Base-by-base conservation (phyloP, 768 basidiomycete genomes). In the Pleurotus giganteus region DNA sequence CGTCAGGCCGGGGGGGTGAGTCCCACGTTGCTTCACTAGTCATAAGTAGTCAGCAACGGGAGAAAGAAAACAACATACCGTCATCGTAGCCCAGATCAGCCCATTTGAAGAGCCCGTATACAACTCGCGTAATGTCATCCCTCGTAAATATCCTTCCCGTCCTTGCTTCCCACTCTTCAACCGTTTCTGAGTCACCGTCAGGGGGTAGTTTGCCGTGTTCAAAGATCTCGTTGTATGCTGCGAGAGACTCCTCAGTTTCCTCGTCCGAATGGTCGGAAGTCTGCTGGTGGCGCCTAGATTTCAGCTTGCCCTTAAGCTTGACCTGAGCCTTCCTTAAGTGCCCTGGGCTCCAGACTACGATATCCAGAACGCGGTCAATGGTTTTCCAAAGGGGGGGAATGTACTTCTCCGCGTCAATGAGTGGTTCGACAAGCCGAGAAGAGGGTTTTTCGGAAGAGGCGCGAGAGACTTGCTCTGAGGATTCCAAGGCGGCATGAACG, bases 81-180 rank as follows among this genome's bases (percentile, higher is more conserved):
- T 94, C 89, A 19, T 96, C 89, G 58, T 98, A 97, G n/a, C 89
- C 85, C 24, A 98, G 75, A 58, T 94, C 94, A 41, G 84, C 77
- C 96, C 96, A 98, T 68, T 98, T 99, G 60, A 93, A 76, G 66
- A 94, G 94, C 11, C 81, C 83, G 87, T 90, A 94, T 17, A 84
- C 76, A 29, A 96, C 83, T 47, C 80, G 69, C 34, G 81, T 73
- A 26, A 85, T 78, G 61, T 88, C 77, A 4, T 81, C 70, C 27
- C 69, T 63, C 8, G 65, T 64, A 4, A 92, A 69, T 2, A 64
- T 63, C n/a, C 66, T 51, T 31, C 74, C 67, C 51, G 69, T 74
- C 17, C 74, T 65, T 34, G 62, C 55, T 67, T 87, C 80, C 81
- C 85, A 91, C 21, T 85, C 79, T 13, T 84, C 80, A 17, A 88